These are phyloP conservation scores for Kuraishia capsulata DNA, from an alignment of 805 yeast species.

Conservation along the genomic window DNA sequence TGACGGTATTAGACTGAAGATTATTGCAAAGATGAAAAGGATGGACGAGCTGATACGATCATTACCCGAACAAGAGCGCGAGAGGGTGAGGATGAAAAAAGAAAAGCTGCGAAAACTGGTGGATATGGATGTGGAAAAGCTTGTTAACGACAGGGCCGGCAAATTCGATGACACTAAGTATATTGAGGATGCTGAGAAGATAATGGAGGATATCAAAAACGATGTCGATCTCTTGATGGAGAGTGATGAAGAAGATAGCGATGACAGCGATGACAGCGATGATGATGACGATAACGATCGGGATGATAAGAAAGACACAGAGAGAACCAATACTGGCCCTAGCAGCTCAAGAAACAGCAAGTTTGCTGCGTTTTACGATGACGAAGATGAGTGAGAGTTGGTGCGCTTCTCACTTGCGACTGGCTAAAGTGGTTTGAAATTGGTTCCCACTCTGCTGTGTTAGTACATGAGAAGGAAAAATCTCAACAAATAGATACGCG, in stretches of 20 bases:
- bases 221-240: slow-evolving; percentile 13
- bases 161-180: slow-evolving; percentile 26
- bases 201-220: slow-evolving; percentile 23
- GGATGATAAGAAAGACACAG: too few relatives aligned
- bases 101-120: slow-evolving; percentile 26
- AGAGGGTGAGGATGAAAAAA: slow-evolving; percentile 18
- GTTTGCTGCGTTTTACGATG: not conserved
- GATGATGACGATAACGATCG: not conserved
- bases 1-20: slow-evolving; percentile 29
- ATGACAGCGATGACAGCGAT: slow-evolving; percentile 3
- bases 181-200: slow-evolving; percentile 29
- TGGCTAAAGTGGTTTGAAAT: too few relatives aligned
- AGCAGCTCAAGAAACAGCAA: too few relatives aligned
- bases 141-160: slow-evolving; percentile 12
- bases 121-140: slow-evolving; percentile 10
- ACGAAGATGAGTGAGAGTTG: too few relatives aligned
- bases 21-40: slow-evolving; percentile 25
- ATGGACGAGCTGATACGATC: slow-evolving; percentile 17
- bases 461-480: too few relatives aligned
- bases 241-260: too few relatives aligned
- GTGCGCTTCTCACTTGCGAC: too few relatives aligned
- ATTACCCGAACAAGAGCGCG: slow-evolving; percentile 9
- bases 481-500: too few relatives aligned
- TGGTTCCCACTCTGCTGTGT: too few relatives aligned
- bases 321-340: too few relatives aligned